Evolutionary conservation across 306 rosid genomes (phyloP).

Genomic region (Arachis stenosperma): DNA sequence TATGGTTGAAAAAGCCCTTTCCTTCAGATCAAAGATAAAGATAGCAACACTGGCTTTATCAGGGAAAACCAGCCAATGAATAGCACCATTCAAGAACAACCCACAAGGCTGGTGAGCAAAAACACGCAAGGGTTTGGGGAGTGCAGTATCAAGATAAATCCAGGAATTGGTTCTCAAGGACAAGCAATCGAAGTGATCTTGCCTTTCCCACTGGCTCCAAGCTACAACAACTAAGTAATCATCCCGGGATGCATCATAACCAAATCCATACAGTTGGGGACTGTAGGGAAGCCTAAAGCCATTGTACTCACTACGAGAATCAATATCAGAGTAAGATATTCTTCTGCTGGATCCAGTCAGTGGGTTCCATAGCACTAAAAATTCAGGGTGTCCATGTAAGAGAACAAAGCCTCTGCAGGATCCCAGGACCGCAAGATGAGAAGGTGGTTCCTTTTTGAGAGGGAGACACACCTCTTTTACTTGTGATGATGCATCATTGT

Average conservation of each 20-base stretch:
- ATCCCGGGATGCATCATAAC: background rate
- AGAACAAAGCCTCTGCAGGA: slow-evolving; percentile 16
- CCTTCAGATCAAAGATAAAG: background rate
- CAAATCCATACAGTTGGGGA: background rate
- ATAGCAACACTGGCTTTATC: background rate
- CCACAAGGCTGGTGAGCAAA: too few species aligned
- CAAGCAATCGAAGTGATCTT: background rate
- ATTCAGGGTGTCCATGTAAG: background rate
- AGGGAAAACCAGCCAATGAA: background rate
- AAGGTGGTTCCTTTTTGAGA: background rate
- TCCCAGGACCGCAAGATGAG: background rate
- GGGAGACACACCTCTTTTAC: background rate
- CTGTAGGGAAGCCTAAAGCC: too few species aligned
- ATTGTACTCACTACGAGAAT: background rate
- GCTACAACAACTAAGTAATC: background rate
- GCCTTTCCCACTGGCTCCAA: background rate
- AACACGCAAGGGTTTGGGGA: background rate
- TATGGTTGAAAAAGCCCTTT: background rate
- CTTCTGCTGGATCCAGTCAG: background rate
- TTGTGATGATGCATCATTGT: background rate
- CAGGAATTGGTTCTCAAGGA: background rate
- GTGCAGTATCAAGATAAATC: background rate
- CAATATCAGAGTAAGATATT: background rate
- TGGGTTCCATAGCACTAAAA: background rate
- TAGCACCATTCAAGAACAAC: background rate